phyloP scores from a whole-genome alignment of 2,329 filamentous ascomycete species.

The Ploettnerulaceae sp. region DNA sequence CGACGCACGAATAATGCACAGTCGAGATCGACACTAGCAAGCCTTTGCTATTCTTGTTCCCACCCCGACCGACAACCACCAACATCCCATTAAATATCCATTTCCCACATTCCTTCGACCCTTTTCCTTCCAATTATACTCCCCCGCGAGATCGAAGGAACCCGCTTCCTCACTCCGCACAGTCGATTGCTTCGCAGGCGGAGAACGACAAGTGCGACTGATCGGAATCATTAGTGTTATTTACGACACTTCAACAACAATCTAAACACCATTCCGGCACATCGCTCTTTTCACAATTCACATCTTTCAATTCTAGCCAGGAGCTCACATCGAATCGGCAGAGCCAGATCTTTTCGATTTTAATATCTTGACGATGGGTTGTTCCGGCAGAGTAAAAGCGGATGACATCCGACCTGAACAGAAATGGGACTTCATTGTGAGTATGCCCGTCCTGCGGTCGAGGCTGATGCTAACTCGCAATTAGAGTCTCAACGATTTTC shows the following conservation, averaged over 20 bases:
- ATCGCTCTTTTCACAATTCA: slow-evolving; percentile 6
- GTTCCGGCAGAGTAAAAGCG: slow-evolving; percentile 57
- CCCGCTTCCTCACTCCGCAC: slow-evolving; percentile 9
- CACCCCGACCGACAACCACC: background rate
- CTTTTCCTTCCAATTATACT: background rate
- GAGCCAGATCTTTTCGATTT: slow-evolving; percentile 17
- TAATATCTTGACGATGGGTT: slow-evolving; percentile 52
- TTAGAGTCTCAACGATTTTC: slow-evolving; percentile 70
- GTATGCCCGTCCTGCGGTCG: slow-evolving; percentile 32
- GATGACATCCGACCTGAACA: slow-evolving; percentile 72
- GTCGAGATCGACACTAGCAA: slow-evolving; percentile 17
- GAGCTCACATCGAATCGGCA: slow-evolving; percentile 18
- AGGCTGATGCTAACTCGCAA: slow-evolving; percentile 11
- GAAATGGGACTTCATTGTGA: slow-evolving; percentile 90
- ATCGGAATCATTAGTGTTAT: background rate
- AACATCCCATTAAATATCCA: background rate
- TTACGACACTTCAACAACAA: slow-evolving; percentile 2
- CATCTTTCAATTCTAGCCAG: slow-evolving; percentile 15
- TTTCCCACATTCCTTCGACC: slow-evolving; percentile 5
- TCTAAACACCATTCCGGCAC: slow-evolving; percentile 5
- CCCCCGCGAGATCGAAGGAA: background rate
- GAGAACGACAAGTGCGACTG: slow-evolving; percentile 18
- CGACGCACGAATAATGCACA: slow-evolving; percentile 11
- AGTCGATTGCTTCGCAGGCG: slow-evolving; percentile 21
- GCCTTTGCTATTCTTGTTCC: slow-evolving; percentile 11